phyloP scores from a whole-genome alignment of 164 flowering plant genomes.

The Magnolia changhungtana region DNA sequence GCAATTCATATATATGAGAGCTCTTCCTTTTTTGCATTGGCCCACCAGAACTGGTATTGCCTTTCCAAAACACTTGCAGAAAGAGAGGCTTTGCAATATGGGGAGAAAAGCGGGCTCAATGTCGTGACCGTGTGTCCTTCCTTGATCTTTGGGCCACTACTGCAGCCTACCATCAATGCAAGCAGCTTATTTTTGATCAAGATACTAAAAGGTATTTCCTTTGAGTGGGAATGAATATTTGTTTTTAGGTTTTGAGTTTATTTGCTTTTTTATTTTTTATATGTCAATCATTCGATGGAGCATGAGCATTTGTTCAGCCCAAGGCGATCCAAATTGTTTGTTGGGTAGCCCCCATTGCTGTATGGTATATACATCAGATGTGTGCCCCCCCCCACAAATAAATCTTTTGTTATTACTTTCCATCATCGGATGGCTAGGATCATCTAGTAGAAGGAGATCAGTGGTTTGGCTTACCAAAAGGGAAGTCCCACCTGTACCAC shows the following conservation, averaged over 20 bases:
- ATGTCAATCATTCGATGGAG: too few relatives aligned
- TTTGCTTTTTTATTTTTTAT: too few relatives aligned
- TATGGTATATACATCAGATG: background rate
- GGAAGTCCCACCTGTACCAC: too few relatives aligned
- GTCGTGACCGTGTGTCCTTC: conserved; percentile 50
- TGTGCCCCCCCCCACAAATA: background rate
- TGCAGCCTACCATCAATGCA: conserved; percentile 32
- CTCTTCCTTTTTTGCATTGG: too few relatives aligned
- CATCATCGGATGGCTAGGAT: too few relatives aligned
- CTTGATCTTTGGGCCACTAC: conserved; percentile 44
- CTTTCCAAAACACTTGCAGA: conserved; percentile 54
- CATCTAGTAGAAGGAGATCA: too few relatives aligned
- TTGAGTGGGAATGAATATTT: background rate
- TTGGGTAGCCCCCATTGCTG: background rate
- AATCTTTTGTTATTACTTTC: background rate
- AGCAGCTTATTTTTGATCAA: background rate
- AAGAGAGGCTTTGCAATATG: conserved; percentile 42
- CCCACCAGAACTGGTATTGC: conserved; percentile 30
- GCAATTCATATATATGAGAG: too few relatives aligned
- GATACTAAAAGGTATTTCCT: conserved; percentile 2
- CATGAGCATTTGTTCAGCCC: too few relatives aligned
- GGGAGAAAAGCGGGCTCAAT: conserved; percentile 38
- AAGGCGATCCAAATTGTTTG: background rate
- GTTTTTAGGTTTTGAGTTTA: too few relatives aligned
- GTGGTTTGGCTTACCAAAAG: too few relatives aligned